A percentile compares a stretch with the other conserved stretches of the same genome.
These are phyloP conservation scores for Geranium rotundifolium DNA, from an alignment of 345 rosid genomes.

Conservation along the genomic window DNA sequence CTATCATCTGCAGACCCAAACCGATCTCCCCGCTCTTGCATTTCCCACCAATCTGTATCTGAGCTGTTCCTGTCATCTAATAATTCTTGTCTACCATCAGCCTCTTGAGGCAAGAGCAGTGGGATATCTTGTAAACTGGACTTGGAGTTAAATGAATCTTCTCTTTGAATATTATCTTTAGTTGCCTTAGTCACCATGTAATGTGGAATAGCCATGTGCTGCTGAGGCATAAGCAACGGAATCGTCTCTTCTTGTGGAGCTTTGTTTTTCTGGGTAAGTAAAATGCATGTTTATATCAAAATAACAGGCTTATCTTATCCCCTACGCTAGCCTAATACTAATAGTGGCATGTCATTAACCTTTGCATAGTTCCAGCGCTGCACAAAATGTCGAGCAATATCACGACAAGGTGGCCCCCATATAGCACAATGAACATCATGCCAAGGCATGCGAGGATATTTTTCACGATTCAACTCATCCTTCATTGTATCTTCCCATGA, in stretches of 20 bases:
- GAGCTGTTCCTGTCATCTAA: slow-evolving; percentile 45
- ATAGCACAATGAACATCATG: slow-evolving; percentile 99
- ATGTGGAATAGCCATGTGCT: slow-evolving; percentile 97
- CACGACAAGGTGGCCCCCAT: slow-evolving; percentile 98
- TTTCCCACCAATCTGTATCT: slow-evolving; percentile 88
- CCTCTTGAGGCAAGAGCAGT: slow-evolving; percentile 79
- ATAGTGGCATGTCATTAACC: slow-evolving; percentile 25
- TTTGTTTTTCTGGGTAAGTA: slow-evolving; percentile 59
- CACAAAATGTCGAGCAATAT: slow-evolving; percentile 92
- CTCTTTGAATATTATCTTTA: slow-evolving; percentile 42
- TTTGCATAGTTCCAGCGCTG: slow-evolving; percentile 99
- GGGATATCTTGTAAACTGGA: slow-evolving; percentile 88
- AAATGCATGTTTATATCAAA: not conserved
- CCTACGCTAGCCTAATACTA: not conserved
- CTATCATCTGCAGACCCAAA: slow-evolving; percentile 40
- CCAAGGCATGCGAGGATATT: slow-evolving; percentile 99
- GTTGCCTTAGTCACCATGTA: slow-evolving; percentile 38
- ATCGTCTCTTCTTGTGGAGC: slow-evolving; percentile 90
- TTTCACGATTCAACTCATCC: slow-evolving; percentile 86
- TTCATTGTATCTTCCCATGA: slow-evolving; percentile 97
- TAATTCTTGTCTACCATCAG: slow-evolving; percentile 39
- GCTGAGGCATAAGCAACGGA: slow-evolving; percentile 97
- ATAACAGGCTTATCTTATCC: not conserved
- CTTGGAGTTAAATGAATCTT: slow-evolving; percentile 65
- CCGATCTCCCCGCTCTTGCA: slow-evolving; percentile 66